Evolutionary conservation across 805 yeast genomes (phyloP), one percentile per base, ranked within the genome.

Genomic region (Yamadazyma phyllophila): DNA sequence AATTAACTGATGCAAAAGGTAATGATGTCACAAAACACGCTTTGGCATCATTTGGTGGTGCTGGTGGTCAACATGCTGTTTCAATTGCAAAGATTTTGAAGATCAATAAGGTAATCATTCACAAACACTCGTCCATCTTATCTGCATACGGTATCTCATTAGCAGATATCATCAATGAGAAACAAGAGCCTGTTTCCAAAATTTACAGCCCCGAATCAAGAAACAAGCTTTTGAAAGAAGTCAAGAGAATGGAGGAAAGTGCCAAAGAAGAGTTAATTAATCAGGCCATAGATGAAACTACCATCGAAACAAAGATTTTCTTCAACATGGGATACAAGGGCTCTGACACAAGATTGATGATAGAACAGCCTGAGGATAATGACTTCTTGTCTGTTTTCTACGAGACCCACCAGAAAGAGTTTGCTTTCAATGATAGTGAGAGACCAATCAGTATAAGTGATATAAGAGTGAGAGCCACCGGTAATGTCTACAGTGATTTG

Each of bases 41-140:
- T 44, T 66, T 89, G 48, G 95, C 90, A 1, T 78, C 92, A 1
- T 88, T 89, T 66, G 96, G 96, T 37, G 96, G 96, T 36, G 96
- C 96, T 17, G 96, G 96, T 43, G 96, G 96, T 10, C 96, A 89
- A 65, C 91, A 87, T 62, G 91, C 94, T 2, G 82, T 80, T 42
- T 82, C 86, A 8, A 83, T 89, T 30, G 96, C 96, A 1, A 74
- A 79, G 47, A 74, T 78, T 26, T 69, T 89, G 49, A 90, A 90
- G 7, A 85, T 89, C 31, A 61, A 70, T 11, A 77, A 80, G 26
- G 85, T 89, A 4, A 64, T 88, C 29, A 82, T 85, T 24, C 96
- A 89, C 65, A 78, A 85, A 59, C 85, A 86, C 62, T 87, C 96
- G 1, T 86, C 96, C 0, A 80, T 89, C 36, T 67, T 89, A 7